These are phyloP conservation scores for Penicillium coprophilum DNA, from an alignment of 495 filamentous ascomycete species.

Conservation along the genomic window DNA sequence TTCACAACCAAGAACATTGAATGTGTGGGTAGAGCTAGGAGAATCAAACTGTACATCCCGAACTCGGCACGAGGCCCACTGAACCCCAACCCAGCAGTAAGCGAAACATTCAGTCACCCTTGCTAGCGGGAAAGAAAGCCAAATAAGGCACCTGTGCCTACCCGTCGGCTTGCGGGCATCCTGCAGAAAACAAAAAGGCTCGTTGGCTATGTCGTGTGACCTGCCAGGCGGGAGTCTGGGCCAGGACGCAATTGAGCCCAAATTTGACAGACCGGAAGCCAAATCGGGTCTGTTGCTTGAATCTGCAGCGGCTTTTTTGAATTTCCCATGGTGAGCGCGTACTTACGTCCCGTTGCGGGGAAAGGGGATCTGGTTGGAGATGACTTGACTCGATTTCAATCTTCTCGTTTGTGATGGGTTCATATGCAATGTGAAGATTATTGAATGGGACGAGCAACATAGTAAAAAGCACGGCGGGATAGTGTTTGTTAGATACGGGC, in stretches of 20 bases:
- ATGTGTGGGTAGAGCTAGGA: constrained; percentile 3
- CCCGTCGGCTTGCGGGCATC: not conserved
- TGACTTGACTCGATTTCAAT: not conserved
- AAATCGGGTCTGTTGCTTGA: not conserved
- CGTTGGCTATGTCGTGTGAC: constrained; percentile 8
- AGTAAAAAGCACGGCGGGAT: not conserved
- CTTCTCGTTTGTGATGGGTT: constrained; percentile 1
- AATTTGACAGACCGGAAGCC: constrained; percentile 1
- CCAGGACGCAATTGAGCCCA: constrained; percentile 3
- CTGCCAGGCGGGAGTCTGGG: not conserved
- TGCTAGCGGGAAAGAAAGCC: not conserved
- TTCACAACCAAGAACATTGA: not conserved
- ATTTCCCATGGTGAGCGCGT: not conserved
- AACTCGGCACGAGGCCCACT: constrained; percentile 1
- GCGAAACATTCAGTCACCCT: not conserved
- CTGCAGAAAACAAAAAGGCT: not conserved
- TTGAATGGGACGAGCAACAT: not conserved
- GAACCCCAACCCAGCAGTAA: not conserved
- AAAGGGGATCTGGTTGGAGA: not conserved
- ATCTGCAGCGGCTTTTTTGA: not conserved
- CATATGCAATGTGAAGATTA: not conserved
- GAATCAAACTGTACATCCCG: not conserved
- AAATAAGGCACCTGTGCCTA: constrained; percentile 2
- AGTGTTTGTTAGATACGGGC: not conserved
- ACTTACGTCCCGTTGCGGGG: constrained; percentile 3